Percentiles rank a stretch among this genome's conserved stretches.
These are phyloP conservation scores for Peribolospora baueri DNA, from an alignment of 768 basidiomycete genomes.

Conservation along the genomic window DNA sequence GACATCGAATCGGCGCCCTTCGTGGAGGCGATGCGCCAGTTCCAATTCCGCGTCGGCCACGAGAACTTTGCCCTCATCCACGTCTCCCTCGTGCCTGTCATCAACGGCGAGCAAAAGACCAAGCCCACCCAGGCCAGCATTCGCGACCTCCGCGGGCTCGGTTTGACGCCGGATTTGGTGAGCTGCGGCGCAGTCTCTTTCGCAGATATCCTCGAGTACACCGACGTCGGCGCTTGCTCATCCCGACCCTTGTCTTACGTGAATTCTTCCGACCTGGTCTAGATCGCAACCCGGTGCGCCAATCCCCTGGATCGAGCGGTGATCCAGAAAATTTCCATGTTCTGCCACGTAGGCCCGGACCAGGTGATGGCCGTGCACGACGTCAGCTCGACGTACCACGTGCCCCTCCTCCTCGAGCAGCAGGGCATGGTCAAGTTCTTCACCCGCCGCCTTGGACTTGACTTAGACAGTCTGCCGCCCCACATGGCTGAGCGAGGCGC, in stretches of 20 bases:
- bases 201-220: neutral
- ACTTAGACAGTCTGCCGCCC: slow-evolving; percentile 28
- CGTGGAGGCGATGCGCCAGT: slow-evolving; percentile 97
- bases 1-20: slow-evolving; percentile 98
- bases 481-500: slow-evolving; percentile 37
- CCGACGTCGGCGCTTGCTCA: neutral
- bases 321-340: slow-evolving; percentile 94
- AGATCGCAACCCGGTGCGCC: slow-evolving; percentile 86
- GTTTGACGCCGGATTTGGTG: slow-evolving; percentile 76
- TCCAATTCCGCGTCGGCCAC: slow-evolving; percentile 91
- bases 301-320: slow-evolving; percentile 60
- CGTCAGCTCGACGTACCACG: slow-evolving; percentile 89
- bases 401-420: slow-evolving; percentile 67
- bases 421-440: slow-evolving; percentile 82
- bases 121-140: slow-evolving; percentile 97
- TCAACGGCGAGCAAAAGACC: slow-evolving; percentile 97
- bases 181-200: slow-evolving; percentile 14
- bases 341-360: slow-evolving; percentile 76
- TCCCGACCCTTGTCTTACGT: neutral
- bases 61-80: slow-evolving; percentile 93
- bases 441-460: slow-evolving; percentile 52
- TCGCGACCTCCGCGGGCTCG: slow-evolving; percentile 72
- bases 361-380: slow-evolving; percentile 84
- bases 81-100: slow-evolving; percentile 91
- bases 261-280: neutral